A percentile compares a stretch with the other conserved stretches of the same genome.
Evolutionary conservation across 2,329 filamentous ascomycete genomes (phyloP).

Genomic region (Pyrenophora graminea): DNA sequence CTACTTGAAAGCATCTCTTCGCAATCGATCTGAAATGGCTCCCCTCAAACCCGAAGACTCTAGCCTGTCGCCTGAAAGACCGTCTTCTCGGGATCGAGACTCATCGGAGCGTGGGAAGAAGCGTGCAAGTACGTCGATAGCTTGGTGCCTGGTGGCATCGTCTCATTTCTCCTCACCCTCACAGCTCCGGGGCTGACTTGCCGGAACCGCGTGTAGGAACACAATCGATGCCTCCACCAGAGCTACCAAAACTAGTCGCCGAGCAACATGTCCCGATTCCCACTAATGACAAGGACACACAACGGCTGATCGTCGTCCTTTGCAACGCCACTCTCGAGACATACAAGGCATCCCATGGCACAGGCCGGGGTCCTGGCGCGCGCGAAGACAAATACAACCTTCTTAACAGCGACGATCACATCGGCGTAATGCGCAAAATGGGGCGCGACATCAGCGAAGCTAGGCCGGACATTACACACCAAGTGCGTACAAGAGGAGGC

Average conservation of each 20-base stretch:
- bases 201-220: constrained; percentile 54
- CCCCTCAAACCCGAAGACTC: constrained; percentile 28
- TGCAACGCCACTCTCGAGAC: constrained; percentile 98
- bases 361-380: constrained; percentile 63
- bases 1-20: neutral
- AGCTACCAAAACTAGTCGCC: constrained; percentile 87
- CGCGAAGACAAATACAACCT: constrained; percentile 96
- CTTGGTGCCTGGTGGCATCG: constrained; percentile 4
- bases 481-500: constrained; percentile 64
- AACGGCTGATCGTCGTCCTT: constrained; percentile 90
- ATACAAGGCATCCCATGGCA: constrained; percentile 84
- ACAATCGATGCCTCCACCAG: constrained; percentile 90
- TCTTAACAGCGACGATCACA: constrained; percentile 98
- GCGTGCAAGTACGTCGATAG: constrained; percentile 42
- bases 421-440: constrained; percentile 99
- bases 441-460: constrained; percentile 98
- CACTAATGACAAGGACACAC: constrained; percentile 83
- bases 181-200: constrained; percentile 29
- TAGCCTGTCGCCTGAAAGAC: constrained; percentile 20
- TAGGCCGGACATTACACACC: constrained; percentile 95
- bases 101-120: constrained; percentile 43
- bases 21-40: constrained; percentile 20
- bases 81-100: constrained; percentile 40
- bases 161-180: constrained; percentile 10
- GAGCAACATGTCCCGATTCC: constrained; percentile 89